Evolutionary conservation across 2,329 filamentous ascomycete genomes (phyloP), one percentile per base, ranked within the genome.

Genomic region (Lachnellula occidentalis): DNA sequence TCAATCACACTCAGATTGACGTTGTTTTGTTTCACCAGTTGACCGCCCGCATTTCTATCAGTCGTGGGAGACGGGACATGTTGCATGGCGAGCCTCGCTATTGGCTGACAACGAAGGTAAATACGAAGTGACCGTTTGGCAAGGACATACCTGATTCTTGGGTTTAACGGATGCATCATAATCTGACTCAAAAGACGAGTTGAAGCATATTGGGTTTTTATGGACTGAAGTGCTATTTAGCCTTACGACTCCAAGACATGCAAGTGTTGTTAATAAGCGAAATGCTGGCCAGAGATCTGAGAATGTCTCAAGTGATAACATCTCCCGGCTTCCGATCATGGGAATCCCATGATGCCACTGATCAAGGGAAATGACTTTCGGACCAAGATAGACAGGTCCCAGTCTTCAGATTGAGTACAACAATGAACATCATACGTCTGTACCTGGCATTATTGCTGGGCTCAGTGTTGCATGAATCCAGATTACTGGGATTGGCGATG

Each of bases 1-100:
- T 31, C 9, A 11, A 4, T 4, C 11, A 31, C 27, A 31, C 27
- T 31, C 27, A 31, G 4, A 19, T 41, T 47, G 24, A 24, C 41
- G 47, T 42, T 24, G 51, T 54, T 58, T 57, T 31, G 58, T 59
- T 59, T 59, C 58, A 59, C 54, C 50, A 57, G 41, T 57, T 51
- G 47, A 53, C 57, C 46, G 47, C 52, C 54, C 45, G 45, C 47
- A 36, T 51, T 52, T 52, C 57, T 45, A 46, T 55, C 27, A 31
- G 52, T 50, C 39, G 27, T 11, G 19, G 45, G 15, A 27, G 31
- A 22, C 19, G 46, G 48, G n/a, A 24, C 22, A 17, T 14, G 39
- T 51, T 56, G 48, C 50, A 39, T 52, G 50, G 53, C 50, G n/a
- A 6, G 1, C 36, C 9, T 17, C 36, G 36, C 36, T 15, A 39